Conservation (phyloP, 352 stramenopile species). For the Saprolegnia diclina region DNA sequence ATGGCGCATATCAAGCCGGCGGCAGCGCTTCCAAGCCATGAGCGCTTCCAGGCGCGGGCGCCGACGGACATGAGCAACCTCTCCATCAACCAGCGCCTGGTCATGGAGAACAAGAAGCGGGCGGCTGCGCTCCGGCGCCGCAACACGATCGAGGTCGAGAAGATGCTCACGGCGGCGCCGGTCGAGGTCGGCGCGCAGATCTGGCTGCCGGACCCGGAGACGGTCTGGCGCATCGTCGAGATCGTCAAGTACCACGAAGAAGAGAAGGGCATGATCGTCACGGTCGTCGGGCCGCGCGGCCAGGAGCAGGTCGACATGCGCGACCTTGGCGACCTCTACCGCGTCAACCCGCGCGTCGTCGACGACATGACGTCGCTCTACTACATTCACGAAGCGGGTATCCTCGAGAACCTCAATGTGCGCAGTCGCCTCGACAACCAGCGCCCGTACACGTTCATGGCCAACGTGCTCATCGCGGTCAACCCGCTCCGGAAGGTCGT, state of each 20-base stretch:
- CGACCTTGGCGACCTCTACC: conserved; percentile 80
- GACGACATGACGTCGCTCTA: conserved; percentile 86
- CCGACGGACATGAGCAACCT: conserved; percentile 46
- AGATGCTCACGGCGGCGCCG: conserved; percentile 54
- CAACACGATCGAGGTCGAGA: conserved; percentile 66
- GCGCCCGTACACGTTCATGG: conserved; percentile 83
- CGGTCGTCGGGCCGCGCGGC: conserved; percentile 61
- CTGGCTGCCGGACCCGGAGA: conserved; percentile 78
- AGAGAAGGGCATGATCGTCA: conserved; percentile 63
- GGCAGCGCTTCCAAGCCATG: conserved; percentile 69
- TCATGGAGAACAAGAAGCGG: conserved; percentile 81
- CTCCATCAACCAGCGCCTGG: conserved; percentile 73
- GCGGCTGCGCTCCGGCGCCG: conserved; percentile 48
- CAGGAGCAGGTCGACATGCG: conserved; percentile 69
- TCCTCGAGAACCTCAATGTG: conserved; percentile 73
- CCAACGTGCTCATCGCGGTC: conserved; percentile 82
- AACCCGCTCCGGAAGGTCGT: conserved; percentile 77
- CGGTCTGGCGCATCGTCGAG: conserved; percentile 80
- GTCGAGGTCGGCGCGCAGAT: conserved; percentile 77
- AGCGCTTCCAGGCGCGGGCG: conserved; percentile 66
- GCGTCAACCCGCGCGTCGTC: conserved; percentile 78
- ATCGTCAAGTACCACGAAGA: conserved; percentile 55
- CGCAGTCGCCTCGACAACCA: conserved; percentile 68
- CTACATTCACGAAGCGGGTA: conserved; percentile 85
- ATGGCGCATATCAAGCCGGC: conserved; percentile 29